Percentiles rank a stretch among this genome's conserved stretches.
These are phyloP conservation scores for Purshia tridentata DNA, from an alignment of 306 rosid species.

Conservation along the genomic window DNA sequence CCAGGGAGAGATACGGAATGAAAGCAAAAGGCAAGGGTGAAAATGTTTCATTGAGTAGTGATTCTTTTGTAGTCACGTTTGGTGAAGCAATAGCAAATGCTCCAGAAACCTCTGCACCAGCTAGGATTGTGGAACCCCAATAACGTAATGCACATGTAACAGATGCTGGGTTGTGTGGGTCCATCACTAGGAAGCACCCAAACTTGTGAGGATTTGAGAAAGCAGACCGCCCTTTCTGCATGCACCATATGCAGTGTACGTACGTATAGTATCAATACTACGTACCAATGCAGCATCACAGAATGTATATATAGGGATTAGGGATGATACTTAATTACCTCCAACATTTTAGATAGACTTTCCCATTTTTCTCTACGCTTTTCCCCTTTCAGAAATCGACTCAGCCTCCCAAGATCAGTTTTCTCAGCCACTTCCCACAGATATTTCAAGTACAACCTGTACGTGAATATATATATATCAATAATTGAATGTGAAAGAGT, in stretches of 20 bases:
- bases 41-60: slow-evolving; percentile 43
- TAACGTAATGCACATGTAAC: slow-evolving; percentile 72
- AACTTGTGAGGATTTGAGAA: slow-evolving; percentile 68
- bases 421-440: slow-evolving; percentile 73
- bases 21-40: slow-evolving; percentile 70
- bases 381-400: slow-evolving; percentile 64
- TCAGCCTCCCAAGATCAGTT: slow-evolving; percentile 89
- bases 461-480: slow-evolving; percentile 18
- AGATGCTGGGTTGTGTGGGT: slow-evolving; percentile 63
- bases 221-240: slow-evolving; percentile 67
- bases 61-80: slow-evolving; percentile 38
- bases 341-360: slow-evolving; percentile 61
- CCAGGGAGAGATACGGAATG: slow-evolving; percentile 48
- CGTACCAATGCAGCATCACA: slow-evolving; percentile 22
- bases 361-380: slow-evolving; percentile 80
- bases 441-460: slow-evolving; percentile 79
- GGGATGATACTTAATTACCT: slow-evolving; percentile 44
- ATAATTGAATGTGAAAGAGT: slow-evolving; percentile 4
- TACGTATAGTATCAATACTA: too few relatives aligned
- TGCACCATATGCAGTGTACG: slow-evolving; percentile 32
- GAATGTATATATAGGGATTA: slow-evolving; percentile 18
- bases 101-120: slow-evolving; percentile 80
- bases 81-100: slow-evolving; percentile 59
- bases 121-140: slow-evolving; percentile 94
- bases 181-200: slow-evolving; percentile 77